These are phyloP conservation scores for Chlorella variabilis DNA, from an alignment of 163 green algal species.

Conservation along the genomic window DNA sequence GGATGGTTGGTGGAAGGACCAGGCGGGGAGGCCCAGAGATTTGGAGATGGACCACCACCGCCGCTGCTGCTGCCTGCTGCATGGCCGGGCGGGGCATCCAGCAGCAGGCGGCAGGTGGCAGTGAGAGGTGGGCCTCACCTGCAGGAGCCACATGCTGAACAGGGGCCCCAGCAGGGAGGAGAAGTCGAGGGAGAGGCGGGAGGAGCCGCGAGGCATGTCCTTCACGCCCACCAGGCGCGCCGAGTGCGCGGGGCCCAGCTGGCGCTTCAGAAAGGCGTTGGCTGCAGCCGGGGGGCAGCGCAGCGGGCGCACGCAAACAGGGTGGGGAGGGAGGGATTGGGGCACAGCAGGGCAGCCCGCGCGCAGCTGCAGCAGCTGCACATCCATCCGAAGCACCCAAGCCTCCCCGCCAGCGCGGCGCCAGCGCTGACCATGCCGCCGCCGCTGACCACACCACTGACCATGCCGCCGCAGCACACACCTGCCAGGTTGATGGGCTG, in stretches of 20 bases:
- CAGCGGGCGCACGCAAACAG: too few relatives aligned
- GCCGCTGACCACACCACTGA: background rate
- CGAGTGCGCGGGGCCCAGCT: slow-evolving; percentile 36
- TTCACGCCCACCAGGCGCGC: slow-evolving; percentile 71
- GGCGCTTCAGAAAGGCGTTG: slow-evolving; percentile 63
- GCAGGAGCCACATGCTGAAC: slow-evolving; percentile 86
- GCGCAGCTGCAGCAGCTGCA: too few relatives aligned
- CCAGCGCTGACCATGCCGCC: too few relatives aligned
- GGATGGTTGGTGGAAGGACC: too few relatives aligned
- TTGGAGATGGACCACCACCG: too few relatives aligned
- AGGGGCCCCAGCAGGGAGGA: slow-evolving; percentile 81
- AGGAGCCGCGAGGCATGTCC: slow-evolving; percentile 77
- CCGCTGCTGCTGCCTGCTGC: background rate
- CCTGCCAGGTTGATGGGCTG: slow-evolving; percentile 66
- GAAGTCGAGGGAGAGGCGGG: slow-evolving; percentile 86
- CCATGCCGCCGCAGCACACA: background rate
- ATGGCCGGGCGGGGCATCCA: background rate
- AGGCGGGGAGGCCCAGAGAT: too few relatives aligned
- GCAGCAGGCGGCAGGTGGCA: background rate
- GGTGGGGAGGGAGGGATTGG: too few relatives aligned
- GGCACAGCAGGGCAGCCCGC: too few relatives aligned
- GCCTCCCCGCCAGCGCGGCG: too few relatives aligned
- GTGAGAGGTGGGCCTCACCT: background rate
- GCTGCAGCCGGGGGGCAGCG: too few relatives aligned
- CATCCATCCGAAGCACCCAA: too few relatives aligned